Percentiles rank a stretch among this genome's conserved stretches.
Evolutionary conservation across 805 yeast species (phyloP).

Genomic region (Vanderwaltozyma yarrowii): DNA sequence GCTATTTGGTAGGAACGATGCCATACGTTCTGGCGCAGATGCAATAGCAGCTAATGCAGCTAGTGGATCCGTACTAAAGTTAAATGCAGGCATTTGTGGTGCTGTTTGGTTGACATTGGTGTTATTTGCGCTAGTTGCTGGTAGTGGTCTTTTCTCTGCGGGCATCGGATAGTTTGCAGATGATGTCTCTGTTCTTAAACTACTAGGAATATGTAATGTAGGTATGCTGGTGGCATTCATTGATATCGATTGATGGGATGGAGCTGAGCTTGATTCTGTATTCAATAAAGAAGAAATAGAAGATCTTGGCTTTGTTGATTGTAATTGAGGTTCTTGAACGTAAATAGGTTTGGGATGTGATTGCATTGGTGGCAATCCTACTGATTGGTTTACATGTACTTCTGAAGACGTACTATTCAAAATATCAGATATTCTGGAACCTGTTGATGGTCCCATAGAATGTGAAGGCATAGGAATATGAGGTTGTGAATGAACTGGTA

Average conservation of each 20-base stretch:
- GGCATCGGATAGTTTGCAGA: no score
- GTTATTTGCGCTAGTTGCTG: no score
- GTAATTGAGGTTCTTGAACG: not conserved
- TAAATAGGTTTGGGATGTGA: not conserved
- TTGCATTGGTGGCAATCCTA: not conserved
- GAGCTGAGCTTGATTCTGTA: not conserved
- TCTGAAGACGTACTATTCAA: slow-evolving; percentile 1
- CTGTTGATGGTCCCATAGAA: not conserved
- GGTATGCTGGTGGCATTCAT: not conserved
- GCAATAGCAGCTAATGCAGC: slow-evolving; percentile 32
- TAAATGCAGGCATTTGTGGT: slow-evolving; percentile 4
- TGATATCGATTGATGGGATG: not conserved
- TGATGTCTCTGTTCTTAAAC: not conserved
- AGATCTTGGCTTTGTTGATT: slow-evolving; percentile 2
- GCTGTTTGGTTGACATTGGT: not conserved
- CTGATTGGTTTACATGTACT: not conserved
- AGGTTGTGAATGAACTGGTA: not conserved
- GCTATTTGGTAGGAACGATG: slow-evolving; percentile 5
- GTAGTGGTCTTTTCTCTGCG: no score
- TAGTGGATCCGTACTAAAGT: slow-evolving; percentile 28
- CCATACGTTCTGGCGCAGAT: slow-evolving; percentile 25
- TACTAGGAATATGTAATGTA: not conserved
- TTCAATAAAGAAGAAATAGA: slow-evolving; percentile 11
- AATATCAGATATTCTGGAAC: slow-evolving; percentile 2
- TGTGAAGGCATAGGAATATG: not conserved